A percentile compares a stretch with the other conserved stretches of the same genome.
Conservation (phyloP, 179 eudicot species). For the Amaranthus tricolor region DNA sequence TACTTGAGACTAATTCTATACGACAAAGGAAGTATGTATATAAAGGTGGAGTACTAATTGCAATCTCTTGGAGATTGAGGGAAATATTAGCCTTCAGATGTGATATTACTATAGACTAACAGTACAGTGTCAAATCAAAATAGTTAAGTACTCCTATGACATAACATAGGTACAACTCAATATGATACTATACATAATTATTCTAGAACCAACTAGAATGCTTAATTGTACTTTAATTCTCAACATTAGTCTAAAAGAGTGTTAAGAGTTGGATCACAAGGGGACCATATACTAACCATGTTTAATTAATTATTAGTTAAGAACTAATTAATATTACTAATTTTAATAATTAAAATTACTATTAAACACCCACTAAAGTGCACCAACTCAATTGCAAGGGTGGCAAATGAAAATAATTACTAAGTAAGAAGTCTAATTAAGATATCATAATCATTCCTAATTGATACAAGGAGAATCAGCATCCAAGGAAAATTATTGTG, state of each 20-base stretch:
- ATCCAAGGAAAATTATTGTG: slow-evolving; percentile 24
- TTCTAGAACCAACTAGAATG: slow-evolving; percentile 12
- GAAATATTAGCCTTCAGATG: too few species aligned
- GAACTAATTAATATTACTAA: not conserved
- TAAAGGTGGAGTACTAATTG: too few species aligned
- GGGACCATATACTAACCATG: slow-evolving; percentile 12
- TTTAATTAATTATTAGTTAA: slow-evolving; percentile 7
- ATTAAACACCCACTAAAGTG: slow-evolving; percentile 14
- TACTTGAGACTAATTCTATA: too few species aligned
- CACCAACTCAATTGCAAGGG: slow-evolving; percentile 28
- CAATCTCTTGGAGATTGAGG: too few species aligned
- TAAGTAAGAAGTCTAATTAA: not conserved
- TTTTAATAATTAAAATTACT: not conserved
- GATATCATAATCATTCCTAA: slow-evolving; percentile 3
- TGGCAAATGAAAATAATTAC: not conserved
- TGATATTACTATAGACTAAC: too few species aligned
- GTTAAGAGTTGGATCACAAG: slow-evolving; percentile 28
- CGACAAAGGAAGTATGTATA: too few species aligned
- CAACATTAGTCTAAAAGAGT: slow-evolving; percentile 8
- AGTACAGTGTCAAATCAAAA: not conserved
- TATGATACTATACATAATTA: not conserved
- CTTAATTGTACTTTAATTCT: slow-evolving; percentile 10
- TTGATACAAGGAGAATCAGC: slow-evolving; percentile 23
- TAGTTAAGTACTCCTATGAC: not conserved
- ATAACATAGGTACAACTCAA: not conserved